Percentiles rank a stretch among this genome's conserved stretches.
Evolutionary conservation across 345 rosid genomes (phyloP).

Genomic region (Eucalyptus leucophloia): DNA sequence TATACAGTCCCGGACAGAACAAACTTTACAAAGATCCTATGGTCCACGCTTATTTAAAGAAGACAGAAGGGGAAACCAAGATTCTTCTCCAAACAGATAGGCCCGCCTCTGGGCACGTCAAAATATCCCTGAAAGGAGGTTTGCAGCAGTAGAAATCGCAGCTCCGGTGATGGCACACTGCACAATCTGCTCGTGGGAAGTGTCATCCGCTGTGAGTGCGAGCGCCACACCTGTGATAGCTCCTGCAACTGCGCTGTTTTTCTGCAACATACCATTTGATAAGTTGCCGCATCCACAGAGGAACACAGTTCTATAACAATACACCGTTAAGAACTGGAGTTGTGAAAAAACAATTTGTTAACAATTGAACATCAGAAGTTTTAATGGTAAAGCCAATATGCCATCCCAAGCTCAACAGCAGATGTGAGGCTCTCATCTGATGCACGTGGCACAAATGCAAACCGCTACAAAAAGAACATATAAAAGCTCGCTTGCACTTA

Average conservation of each 20-base stretch:
- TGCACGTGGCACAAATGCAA: not conserved
- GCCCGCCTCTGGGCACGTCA: not conserved
- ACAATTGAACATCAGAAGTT: not conserved
- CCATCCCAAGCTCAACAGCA: not conserved
- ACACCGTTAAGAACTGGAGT: not conserved
- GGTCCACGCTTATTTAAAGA: not conserved
- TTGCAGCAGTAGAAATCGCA: conserved; percentile 77
- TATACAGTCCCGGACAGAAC: not conserved
- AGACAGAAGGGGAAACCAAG: not conserved
- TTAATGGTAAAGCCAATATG: not conserved
- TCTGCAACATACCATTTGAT: conserved; percentile 21
- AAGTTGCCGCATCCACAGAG: not conserved
- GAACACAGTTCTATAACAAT: not conserved
- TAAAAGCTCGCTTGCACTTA: not conserved
- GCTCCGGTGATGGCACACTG: conserved; percentile 93
- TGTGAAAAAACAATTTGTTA: not conserved
- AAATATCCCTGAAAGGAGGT: conserved; percentile 64
- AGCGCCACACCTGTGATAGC: conserved; percentile 78
- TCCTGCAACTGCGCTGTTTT: conserved; percentile 89
- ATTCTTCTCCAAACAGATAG: not conserved
- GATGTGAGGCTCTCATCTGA: not conserved
- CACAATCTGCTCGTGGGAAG: conserved; percentile 71
- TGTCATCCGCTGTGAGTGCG: conserved; percentile 50
- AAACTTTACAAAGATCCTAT: not conserved
- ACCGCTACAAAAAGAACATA: not conserved